phyloP scores from a whole-genome alignment of 768 basidiomycete genomes.

The Russula virescens region DNA sequence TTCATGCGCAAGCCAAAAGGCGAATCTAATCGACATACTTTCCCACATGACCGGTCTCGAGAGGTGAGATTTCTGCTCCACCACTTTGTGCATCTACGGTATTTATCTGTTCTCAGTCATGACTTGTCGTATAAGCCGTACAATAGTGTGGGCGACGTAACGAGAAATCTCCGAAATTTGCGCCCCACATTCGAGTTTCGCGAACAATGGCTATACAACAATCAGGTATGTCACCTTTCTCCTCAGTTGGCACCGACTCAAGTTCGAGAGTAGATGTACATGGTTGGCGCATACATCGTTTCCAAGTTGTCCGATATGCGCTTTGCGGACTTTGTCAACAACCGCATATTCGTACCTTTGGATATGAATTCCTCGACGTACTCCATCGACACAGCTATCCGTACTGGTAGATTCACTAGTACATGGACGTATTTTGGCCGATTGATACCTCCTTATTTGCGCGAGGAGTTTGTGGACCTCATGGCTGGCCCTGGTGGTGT shows the following conservation, averaged over 20 bases:
- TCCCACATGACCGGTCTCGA: conserved; percentile 39
- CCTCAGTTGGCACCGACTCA: neutral
- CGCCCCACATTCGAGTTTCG: conserved; percentile 35
- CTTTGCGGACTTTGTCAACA: conserved; percentile 39
- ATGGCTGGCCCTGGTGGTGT: conserved; percentile 40
- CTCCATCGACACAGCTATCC: conserved; percentile 31
- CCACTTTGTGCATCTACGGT: neutral
- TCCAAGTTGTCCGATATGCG: conserved; percentile 30
- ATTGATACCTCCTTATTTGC: conserved; percentile 32
- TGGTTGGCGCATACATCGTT: conserved; percentile 33
- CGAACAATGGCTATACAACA: conserved; percentile 38
- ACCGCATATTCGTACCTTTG: conserved; percentile 38
- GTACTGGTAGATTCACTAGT: conserved; percentile 32
- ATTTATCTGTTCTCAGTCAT: conserved; percentile 1
- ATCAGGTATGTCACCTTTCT: conserved; percentile 28
- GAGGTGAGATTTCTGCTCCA: conserved; percentile 26
- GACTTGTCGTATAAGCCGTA: conserved; percentile 4
- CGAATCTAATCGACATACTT: conserved; percentile 36
- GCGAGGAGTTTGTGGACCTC: conserved; percentile 25
- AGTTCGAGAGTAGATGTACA: conserved; percentile 35
- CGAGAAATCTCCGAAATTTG: conserved; percentile 30
- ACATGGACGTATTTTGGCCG: conserved; percentile 33
- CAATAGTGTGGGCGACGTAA: neutral
- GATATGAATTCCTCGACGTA: conserved; percentile 40
- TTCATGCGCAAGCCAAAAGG: conserved; percentile 35